Evolutionary conservation across 257 asterid genomes (phyloP).

Genomic region (Petrea volubilis): DNA sequence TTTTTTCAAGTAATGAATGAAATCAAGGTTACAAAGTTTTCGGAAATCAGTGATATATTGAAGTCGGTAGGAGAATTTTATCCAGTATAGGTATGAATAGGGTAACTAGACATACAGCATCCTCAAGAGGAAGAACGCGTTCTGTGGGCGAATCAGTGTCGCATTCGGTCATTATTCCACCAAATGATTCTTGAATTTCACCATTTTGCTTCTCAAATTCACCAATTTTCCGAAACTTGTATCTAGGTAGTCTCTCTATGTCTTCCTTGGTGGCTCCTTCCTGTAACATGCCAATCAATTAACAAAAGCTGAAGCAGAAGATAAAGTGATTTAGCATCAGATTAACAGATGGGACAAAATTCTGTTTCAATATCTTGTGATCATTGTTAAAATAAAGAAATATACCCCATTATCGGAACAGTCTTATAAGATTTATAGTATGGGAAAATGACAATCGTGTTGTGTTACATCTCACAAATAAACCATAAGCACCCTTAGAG

Average conservation of each 20-base stretch:
- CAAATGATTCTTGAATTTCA: slow-evolving; percentile 90
- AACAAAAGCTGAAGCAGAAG: neutral
- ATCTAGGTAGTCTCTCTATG: slow-evolving; percentile 80
- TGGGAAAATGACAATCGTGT: neutral
- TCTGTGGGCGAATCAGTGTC: slow-evolving; percentile 72
- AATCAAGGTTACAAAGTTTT: neutral
- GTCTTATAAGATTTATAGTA: neutral
- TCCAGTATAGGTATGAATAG: neutral
- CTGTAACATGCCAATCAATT: slow-evolving; percentile 38
- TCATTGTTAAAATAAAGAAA: neutral
- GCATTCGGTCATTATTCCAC: slow-evolving; percentile 89
- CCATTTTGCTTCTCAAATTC: slow-evolving; percentile 91
- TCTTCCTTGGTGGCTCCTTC: slow-evolving; percentile 99
- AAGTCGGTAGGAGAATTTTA: neutral
- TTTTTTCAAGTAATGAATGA: neutral
- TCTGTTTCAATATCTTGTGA: neutral
- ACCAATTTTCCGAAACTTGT: slow-evolving; percentile 83
- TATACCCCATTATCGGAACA: neutral
- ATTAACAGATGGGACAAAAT: slow-evolving; percentile 17
- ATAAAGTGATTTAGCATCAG: slow-evolving; percentile 17
- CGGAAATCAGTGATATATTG: neutral
- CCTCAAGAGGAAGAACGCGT: slow-evolving; percentile 86
- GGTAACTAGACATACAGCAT: slow-evolving; percentile 62
- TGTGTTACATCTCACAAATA: neutral
- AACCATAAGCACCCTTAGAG: neutral